A percentile compares a stretch with the other conserved stretches of the same genome.
Evolutionary conservation across 768 basidiomycete species (phyloP).

Genomic region (Clavaria fumosa): DNA sequence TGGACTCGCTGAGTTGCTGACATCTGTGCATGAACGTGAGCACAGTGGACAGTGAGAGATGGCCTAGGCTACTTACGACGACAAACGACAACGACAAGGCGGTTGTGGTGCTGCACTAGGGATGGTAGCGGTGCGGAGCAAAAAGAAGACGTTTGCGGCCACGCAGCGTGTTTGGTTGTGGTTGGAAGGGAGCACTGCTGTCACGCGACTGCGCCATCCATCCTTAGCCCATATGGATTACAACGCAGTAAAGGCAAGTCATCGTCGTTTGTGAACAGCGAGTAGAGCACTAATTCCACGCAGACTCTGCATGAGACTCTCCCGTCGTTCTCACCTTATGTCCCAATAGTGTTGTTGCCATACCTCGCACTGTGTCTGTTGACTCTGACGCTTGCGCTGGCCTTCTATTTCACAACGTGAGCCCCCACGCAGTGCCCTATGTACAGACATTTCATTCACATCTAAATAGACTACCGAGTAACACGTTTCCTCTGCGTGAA

Average conservation of each 20-base stretch:
- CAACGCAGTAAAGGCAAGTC: too few species aligned
- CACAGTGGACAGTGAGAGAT: not conserved
- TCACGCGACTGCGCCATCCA: too few species aligned
- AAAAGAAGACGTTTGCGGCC: constrained; percentile 14
- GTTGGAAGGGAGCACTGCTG: too few species aligned
- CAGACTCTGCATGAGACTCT: constrained; percentile 48
- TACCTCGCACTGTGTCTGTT: constrained; percentile 63
- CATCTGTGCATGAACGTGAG: constrained; percentile 33
- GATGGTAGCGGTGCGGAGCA: constrained; percentile 1
- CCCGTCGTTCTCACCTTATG: constrained; percentile 55
- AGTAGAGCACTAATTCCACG: too few species aligned
- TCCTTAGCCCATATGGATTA: too few species aligned
- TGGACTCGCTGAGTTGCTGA: constrained; percentile 72
- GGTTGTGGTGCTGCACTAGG: too few species aligned
- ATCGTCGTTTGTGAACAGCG: constrained; percentile 2
- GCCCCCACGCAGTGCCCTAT: constrained; percentile 16
- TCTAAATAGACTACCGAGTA: constrained; percentile 72
- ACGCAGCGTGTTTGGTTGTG: constrained; percentile 25
- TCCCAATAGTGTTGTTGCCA: constrained; percentile 56
- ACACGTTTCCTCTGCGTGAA: constrained; percentile 47
- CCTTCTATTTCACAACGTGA: constrained; percentile 85
- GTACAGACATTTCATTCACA: not conserved
- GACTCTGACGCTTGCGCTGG: constrained; percentile 60
- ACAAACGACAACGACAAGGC: not conserved
- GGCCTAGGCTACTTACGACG: not conserved